phyloP scores from a whole-genome alignment of 1,284 basidiomycete species.

The Fomitopsis palustris region DNA sequence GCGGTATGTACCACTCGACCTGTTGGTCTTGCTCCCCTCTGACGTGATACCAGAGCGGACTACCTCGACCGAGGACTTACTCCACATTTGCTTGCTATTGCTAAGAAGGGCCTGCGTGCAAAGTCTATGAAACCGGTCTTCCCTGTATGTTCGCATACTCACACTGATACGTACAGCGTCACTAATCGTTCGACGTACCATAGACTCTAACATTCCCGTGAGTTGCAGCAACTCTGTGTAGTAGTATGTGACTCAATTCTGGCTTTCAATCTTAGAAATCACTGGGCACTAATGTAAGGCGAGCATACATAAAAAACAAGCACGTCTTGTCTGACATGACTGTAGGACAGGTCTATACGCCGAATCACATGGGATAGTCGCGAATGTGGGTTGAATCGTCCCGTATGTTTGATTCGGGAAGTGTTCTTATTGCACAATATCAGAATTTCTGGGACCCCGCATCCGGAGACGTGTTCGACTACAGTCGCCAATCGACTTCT shows the following conservation, averaged over 20 bases:
- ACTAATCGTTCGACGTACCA: background rate
- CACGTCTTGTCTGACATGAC: background rate
- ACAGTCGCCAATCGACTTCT: constrained; percentile 56
- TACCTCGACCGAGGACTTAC: constrained; percentile 82
- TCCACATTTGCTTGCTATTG: constrained; percentile 75
- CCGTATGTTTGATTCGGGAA: background rate
- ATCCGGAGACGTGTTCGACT: constrained; percentile 61
- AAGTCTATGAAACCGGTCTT: constrained; percentile 85
- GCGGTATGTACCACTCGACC: constrained; percentile 41
- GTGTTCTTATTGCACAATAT: constrained; percentile 3
- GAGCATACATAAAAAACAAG: background rate
- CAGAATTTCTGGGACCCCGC: constrained; percentile 86
- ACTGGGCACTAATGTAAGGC: constrained; percentile 78
- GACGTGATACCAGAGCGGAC: constrained; percentile 53
- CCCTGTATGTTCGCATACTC: constrained; percentile 46
- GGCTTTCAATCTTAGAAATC: constrained; percentile 51
- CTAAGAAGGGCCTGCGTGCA: constrained; percentile 77
- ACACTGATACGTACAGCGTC: background rate
- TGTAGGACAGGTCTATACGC: constrained; percentile 82
- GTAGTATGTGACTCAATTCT: background rate
- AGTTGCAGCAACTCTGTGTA: constrained; percentile 28
- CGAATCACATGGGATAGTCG: constrained; percentile 87
- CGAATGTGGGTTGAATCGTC: constrained; percentile 56
- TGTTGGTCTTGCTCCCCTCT: background rate
- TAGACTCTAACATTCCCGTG: constrained; percentile 89